phyloP scores from a whole-genome alignment of 2,329 filamentous ascomycete genomes.

The Clarireedia hainanense region DNA sequence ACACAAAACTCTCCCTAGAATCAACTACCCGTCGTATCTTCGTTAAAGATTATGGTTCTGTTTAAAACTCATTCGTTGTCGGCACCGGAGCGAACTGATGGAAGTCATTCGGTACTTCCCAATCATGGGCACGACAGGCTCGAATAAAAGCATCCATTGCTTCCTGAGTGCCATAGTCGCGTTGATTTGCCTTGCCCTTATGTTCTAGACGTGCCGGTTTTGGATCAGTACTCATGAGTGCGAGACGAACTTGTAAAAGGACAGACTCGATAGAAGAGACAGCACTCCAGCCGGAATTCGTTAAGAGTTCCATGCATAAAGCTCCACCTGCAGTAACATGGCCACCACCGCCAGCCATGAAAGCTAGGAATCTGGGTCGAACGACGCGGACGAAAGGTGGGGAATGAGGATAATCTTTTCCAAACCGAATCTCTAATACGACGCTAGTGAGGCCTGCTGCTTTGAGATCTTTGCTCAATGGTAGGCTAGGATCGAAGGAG shows the following conservation, averaged over 20 bases:
- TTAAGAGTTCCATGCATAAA: conserved; percentile 77
- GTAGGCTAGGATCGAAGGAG: conserved; percentile 62
- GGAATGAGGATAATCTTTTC: conserved; percentile 63
- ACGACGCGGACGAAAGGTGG: conserved; percentile 83
- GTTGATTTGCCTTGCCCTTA: background rate
- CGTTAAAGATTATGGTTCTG: too few relatives aligned
- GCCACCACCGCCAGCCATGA: conserved; percentile 67
- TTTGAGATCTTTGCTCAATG: conserved; percentile 70
- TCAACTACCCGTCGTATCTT: too few relatives aligned
- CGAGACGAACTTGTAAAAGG: conserved; percentile 71
- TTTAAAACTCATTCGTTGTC: background rate
- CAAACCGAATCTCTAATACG: conserved; percentile 76
- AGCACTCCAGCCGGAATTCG: conserved; percentile 74
- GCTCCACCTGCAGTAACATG: conserved; percentile 81
- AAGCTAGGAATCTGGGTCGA: conserved; percentile 69
- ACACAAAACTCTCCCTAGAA: too few relatives aligned
- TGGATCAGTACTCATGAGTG: conserved; percentile 61
- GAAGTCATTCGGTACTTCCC: conserved; percentile 61
- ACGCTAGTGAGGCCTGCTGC: conserved; percentile 53
- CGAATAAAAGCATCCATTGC: conserved; percentile 67
- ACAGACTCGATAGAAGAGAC: conserved; percentile 69
- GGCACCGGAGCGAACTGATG: conserved; percentile 14
- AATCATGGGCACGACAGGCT: conserved; percentile 62
- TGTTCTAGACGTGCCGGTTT: conserved; percentile 59
- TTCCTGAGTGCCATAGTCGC: conserved; percentile 60